These are phyloP conservation scores for Fraxinus greggii DNA, from an alignment of 305 asterid genomes.

Conservation along the genomic window DNA sequence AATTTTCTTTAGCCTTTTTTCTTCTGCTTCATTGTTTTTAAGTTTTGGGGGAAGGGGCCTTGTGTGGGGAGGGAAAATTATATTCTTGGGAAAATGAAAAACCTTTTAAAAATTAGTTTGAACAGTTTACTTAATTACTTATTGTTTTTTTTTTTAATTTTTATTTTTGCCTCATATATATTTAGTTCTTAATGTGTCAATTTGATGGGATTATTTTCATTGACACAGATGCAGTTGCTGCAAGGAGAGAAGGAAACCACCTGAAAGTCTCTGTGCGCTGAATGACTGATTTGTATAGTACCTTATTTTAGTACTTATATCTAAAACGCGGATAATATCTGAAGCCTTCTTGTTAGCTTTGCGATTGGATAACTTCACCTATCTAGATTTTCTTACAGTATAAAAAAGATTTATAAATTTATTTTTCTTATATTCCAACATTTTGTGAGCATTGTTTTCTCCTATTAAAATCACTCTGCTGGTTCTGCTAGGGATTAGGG, in stretches of 20 bases:
- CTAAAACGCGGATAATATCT: not conserved
- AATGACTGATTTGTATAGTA: constrained; percentile 3
- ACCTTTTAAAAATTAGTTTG: not conserved
- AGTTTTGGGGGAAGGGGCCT: not conserved
- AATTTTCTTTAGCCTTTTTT: not conserved
- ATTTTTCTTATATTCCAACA: not conserved
- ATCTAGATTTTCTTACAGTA: not conserved
- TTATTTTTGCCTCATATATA: constrained; percentile 9
- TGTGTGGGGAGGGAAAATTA: not conserved
- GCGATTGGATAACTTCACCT: no score
- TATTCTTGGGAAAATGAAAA: not conserved
- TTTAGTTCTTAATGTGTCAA: constrained; percentile 36
- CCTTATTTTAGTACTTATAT: not conserved
- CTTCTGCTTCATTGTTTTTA: not conserved
- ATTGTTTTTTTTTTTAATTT: constrained; percentile 8
- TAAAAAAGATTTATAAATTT: not conserved
- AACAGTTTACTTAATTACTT: not conserved
- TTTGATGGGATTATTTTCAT: constrained; percentile 42
- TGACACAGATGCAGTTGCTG: constrained; percentile 42
- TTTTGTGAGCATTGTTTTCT: not conserved
- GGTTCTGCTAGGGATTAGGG: not conserved
- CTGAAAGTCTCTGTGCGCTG: constrained; percentile 39
- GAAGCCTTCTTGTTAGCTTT: no score
- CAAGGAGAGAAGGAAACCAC: constrained; percentile 42
- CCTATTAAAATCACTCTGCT: not conserved